Evolutionary conservation across 352 stramenopile species (phyloP), one percentile per base, ranked within the genome.

Genomic region (Phytopythium sindhum): DNA sequence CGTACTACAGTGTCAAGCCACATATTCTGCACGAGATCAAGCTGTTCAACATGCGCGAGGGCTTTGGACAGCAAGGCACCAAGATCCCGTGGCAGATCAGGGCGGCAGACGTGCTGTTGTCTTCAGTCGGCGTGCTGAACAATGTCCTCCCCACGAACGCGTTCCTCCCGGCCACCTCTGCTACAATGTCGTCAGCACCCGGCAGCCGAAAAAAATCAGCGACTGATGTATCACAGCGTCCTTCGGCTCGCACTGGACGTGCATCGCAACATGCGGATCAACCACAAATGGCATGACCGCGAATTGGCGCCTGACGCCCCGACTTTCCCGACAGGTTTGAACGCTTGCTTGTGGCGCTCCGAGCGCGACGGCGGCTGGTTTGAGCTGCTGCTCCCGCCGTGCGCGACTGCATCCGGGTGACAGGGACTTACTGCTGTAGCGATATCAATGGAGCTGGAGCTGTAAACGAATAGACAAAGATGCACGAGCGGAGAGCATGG

Each of bases 41-140:
- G 39, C 80, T 85, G 47, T 88, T 86, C 48, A 84, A 88, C 69
- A 86, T 88, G 79, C 77, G 77, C 31, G 75, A 88, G 63, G 75
- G 74, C 6, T 88, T 70, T 31, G 77, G 79, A 1, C 77, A 88
- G 47, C 17, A 37, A 2, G 42, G 12, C 21, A 55, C 67, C 50
- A 63, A 76, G 29, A 80, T 88, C 29, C 77, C 77, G 26, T 85
- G 73, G 62, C 79, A 88, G 42, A 86, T 75, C 0, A 68, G 70
- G 6, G 69, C 65, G 11, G 73, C 79, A 5, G 77, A 88, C 47
- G 74, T 88, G 47, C 62, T 88, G 61, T 21, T 73, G 55, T 85
- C 79, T 41, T 61, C 86, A 8, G 75, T 85, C 29, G 77, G 77
- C 2, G 70, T 88, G 9, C 61, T 88, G 26, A 84, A 83, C 55